Evolutionary conservation across 495 filamentous ascomycete species (phyloP).

Genomic region (Geopyxis carbonaria): DNA sequence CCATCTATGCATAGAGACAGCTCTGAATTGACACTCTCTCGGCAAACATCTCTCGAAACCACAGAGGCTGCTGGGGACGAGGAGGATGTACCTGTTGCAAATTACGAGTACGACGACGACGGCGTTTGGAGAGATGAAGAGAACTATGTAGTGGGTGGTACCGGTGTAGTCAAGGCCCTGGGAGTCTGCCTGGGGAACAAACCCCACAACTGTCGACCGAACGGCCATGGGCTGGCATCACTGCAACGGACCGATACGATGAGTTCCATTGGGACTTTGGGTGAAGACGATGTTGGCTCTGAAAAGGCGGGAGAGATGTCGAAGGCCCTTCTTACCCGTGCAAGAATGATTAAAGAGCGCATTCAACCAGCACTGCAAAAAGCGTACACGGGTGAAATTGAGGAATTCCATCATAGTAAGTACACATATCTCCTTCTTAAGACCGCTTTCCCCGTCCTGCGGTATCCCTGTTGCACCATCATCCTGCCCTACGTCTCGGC

Average conservation of each 20-base stretch:
- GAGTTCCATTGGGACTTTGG: constrained; percentile 4
- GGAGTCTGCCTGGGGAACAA: constrained; percentile 75
- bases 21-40: neutral
- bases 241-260: constrained; percentile 7
- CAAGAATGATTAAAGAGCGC: constrained; percentile 67
- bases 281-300: constrained; percentile 3
- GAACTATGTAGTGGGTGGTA: constrained; percentile 90
- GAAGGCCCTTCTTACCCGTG: constrained; percentile 67
- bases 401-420: constrained; percentile 62
- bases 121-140: constrained; percentile 67
- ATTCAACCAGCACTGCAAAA: constrained; percentile 72
- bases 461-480: constrained; percentile 3
- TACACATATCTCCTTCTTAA: constrained; percentile 10
- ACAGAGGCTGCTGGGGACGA: neutral
- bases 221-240: neutral
- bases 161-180: constrained; percentile 72
- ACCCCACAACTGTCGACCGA: constrained; percentile 18
- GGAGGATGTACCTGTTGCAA: constrained; percentile 41
- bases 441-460: neutral
- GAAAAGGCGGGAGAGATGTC: constrained; percentile 77
- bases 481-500: too few relatives aligned
- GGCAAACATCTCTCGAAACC: neutral
- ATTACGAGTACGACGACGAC: constrained; percentile 40
- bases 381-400: constrained; percentile 42
- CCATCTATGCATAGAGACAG: constrained; percentile 26